Conservation (phyloP, 1,284 basidiomycete genomes). For the Ganoderma boninense region DNA sequence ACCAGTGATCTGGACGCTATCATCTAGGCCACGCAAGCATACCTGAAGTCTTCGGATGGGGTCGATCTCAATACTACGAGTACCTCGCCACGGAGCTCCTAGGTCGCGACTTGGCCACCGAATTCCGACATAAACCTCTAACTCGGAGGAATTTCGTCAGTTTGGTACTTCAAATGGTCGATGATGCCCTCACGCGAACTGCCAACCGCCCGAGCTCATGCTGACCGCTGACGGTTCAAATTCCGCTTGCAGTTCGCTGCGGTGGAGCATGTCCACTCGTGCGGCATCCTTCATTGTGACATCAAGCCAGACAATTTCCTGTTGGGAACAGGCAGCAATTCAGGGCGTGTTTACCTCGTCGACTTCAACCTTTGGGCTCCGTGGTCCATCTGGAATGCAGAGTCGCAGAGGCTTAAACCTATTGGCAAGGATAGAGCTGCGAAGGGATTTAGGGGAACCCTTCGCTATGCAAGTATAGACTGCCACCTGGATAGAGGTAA, state of each 20-base stretch:
- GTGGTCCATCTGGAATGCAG: no score
- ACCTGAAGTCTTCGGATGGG: background rate
- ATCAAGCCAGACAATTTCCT: background rate
- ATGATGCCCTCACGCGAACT: no score
- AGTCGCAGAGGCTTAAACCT: no score
- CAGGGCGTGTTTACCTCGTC: background rate
- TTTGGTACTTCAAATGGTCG: background rate
- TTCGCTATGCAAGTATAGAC: background rate
- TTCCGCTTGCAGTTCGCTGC: background rate
- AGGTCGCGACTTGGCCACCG: background rate
- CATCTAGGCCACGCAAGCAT: background rate
- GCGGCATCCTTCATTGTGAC: background rate
- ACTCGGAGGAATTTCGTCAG: background rate
- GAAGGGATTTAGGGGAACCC: background rate
- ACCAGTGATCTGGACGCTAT: no score
- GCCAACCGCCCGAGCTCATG: no score
- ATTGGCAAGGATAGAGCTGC: background rate
- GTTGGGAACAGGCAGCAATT: background rate
- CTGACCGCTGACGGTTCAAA: background rate
- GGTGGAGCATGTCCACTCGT: background rate
- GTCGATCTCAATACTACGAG: background rate
- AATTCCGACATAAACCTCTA: background rate
- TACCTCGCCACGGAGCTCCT: background rate
- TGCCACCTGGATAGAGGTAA: background rate
- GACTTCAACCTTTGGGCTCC: background rate